A percentile compares a stretch with the other conserved stretches of the same genome.
Evolutionary conservation across 1,284 basidiomycete genomes (phyloP).

Genomic region (Ustilago lituana): DNA sequence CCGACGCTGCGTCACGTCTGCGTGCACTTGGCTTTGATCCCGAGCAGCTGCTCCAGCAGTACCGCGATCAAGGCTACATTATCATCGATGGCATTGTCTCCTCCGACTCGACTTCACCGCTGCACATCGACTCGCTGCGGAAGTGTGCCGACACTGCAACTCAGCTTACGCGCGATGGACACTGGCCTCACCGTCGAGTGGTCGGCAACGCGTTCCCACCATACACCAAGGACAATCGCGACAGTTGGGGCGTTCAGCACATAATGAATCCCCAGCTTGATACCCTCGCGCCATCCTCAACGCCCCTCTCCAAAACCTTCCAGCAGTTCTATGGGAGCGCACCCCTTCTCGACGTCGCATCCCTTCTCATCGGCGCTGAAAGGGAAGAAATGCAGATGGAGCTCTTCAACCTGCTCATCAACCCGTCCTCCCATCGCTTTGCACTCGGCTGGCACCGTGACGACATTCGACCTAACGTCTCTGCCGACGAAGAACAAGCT

Average conservation of each 20-base stretch:
- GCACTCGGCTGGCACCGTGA: slow-evolving; percentile 85
- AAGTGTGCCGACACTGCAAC: slow-evolving; percentile 68
- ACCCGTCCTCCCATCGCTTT: slow-evolving; percentile 76
- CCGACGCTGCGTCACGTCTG: slow-evolving; percentile 21
- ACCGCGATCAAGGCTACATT: slow-evolving; percentile 78
- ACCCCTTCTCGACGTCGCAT: slow-evolving; percentile 48
- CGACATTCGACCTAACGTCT: slow-evolving; percentile 76
- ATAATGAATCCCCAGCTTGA: slow-evolving; percentile 72
- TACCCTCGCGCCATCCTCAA: slow-evolving; percentile 48
- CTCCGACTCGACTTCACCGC: slow-evolving; percentile 6
- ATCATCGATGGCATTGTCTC: slow-evolving; percentile 75
- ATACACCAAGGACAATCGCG: slow-evolving; percentile 73
- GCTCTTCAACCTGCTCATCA: slow-evolving; percentile 81
- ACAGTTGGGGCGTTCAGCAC: slow-evolving; percentile 75
- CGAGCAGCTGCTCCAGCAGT: slow-evolving; percentile 64
- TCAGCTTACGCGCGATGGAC: slow-evolving; percentile 73
- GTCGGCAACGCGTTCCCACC: slow-evolving; percentile 86
- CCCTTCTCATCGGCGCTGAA: slow-evolving; percentile 32
- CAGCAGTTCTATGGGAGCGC: slow-evolving; percentile 41
- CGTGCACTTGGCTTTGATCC: slow-evolving; percentile 29
- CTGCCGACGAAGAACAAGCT: slow-evolving; percentile 74
- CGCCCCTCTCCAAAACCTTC: slow-evolving; percentile 17
- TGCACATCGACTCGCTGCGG: slow-evolving; percentile 27
- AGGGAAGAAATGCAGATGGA: slow-evolving; percentile 70
- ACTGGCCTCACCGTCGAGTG: slow-evolving; percentile 76